Percentiles rank a stretch among this genome's conserved stretches.
phyloP scores from a whole-genome alignment of 768 basidiomycete genomes.

The Russula olivacea region DNA sequence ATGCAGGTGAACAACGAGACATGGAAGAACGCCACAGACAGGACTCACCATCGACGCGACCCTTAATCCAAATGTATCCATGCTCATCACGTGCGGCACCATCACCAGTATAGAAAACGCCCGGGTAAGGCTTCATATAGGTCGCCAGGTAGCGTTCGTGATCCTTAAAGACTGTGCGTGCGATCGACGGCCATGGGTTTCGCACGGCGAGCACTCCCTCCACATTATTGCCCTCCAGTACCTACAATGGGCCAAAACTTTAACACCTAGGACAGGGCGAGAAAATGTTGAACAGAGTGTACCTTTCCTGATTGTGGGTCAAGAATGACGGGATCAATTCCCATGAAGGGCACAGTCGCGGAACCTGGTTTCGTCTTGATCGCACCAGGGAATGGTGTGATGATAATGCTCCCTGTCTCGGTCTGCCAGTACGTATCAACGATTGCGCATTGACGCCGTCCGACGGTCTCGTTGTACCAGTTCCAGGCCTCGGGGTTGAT shows the following conservation, averaged over 20 bases:
- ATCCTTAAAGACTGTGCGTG: conserved; percentile 86
- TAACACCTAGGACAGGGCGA: not conserved
- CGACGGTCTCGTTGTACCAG: conserved; percentile 97
- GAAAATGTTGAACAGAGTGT: conserved; percentile 18
- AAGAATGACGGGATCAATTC: conserved; percentile 82
- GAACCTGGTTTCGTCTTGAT: conserved; percentile 94
- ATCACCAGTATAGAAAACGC: conserved; percentile 95
- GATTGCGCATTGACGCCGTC: conserved; percentile 79
- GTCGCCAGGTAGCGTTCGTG: conserved; percentile 81
- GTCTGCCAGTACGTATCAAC: conserved; percentile 98
- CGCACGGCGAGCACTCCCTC: conserved; percentile 88
- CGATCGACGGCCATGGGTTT: conserved; percentile 92
- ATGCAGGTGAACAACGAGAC: not conserved
- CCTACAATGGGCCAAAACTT: conserved; percentile 31
- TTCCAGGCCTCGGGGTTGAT: conserved; percentile 99
- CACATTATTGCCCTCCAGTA: conserved; percentile 71
- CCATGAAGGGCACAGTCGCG: conserved; percentile 97
- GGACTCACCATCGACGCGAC: conserved; percentile 80
- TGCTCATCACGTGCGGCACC: conserved; percentile 91
- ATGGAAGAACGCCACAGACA: not conserved
- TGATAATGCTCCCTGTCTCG: conserved; percentile 92
- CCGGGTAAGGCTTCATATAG: conserved; percentile 84
- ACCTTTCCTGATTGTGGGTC: conserved; percentile 76
- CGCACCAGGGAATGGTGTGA: conserved; percentile 94
- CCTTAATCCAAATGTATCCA: conserved; percentile 99